Evolutionary conservation across 768 basidiomycete species (phyloP), one percentile per base, ranked within the genome.

Genomic region (Mycena galericulata): DNA sequence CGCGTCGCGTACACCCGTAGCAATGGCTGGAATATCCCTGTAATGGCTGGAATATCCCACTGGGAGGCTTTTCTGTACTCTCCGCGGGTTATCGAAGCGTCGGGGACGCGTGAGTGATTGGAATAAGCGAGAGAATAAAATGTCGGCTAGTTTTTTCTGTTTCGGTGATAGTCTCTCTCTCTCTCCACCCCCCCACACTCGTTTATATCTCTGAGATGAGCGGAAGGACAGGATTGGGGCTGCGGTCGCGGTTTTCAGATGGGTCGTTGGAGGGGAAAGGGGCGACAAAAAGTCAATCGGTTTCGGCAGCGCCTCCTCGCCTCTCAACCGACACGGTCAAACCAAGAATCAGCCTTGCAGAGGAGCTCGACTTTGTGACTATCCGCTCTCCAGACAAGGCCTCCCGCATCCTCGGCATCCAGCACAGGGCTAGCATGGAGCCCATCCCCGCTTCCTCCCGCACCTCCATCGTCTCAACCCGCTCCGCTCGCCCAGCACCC

Each of bases 381-480:
- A 79, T 89, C 36, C 77, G 80, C 67, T 70, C 76, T 22, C 68
- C 84, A 29, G 92, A 94, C 80, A 94, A 94, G 80, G 92, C 93
- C 26, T 90, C 92, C 26, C 86, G 92, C 70, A 84, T 94, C 59
- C 87, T 94, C 46, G 93, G 92, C 70, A 90, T 94, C 73, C 81
- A 84, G 53, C 93, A 93, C 77, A 86, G 89, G 70, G 86, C 91
- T 0, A 55, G 90, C 59, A 95, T 95, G 93, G 93, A 94, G 75
- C 93, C 93, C 70, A 91, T 94, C 72, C 92, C 93, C 56, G 92
- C 89, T 27, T 90, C 91, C 5, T 84, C 88, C 66, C 88, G 93
- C 73, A 91, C 87, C 57, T 94, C 92, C 43, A 87, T 95, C 71
- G 89, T 93, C 64, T 94, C 93, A 24, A 92, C 90, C 61, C 90